Conservation (phyloP, 2,329 filamentous ascomycete species). For the Arthrinium phaeospermum region DNA sequence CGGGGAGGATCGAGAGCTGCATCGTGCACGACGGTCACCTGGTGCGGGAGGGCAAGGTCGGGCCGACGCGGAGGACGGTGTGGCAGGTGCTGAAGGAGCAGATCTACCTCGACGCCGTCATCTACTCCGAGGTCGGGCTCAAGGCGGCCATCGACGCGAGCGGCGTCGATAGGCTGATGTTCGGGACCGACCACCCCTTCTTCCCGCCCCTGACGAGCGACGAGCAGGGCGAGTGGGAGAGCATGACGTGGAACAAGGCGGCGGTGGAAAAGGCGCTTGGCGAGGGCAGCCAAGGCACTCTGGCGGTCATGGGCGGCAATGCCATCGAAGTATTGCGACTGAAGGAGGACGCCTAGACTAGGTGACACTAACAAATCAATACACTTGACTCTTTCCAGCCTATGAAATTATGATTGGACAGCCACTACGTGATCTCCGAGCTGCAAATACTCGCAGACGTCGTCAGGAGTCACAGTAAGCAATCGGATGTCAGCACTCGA, state of each 20-base stretch:
- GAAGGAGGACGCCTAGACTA: conserved; percentile 30
- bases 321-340: conserved; percentile 36
- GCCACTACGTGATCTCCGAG: neutral
- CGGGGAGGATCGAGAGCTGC: conserved; percentile 87
- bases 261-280: conserved; percentile 39
- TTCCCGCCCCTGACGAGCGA: conserved; percentile 75
- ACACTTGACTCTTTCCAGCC: neutral
- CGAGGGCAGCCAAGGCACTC: conserved; percentile 33
- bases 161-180: conserved; percentile 74
- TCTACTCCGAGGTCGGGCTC: conserved; percentile 78
- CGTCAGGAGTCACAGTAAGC: neutral
- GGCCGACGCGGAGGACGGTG: conserved; percentile 52
- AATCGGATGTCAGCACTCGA: neutral
- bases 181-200: conserved; percentile 85
- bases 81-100: conserved; percentile 70
- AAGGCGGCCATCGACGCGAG: conserved; percentile 72
- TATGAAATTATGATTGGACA: neutral
- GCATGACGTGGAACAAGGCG: conserved; percentile 63
- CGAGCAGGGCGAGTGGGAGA: conserved; percentile 71
- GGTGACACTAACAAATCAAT: neutral
- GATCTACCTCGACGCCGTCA: conserved; percentile 86
- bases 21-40: conserved; percentile 82
- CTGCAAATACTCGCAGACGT: neutral
- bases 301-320: conserved; percentile 40
- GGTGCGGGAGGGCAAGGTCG: conserved; percentile 64